A percentile compares a stretch with the other conserved stretches of the same genome.
Conservation (phyloP, 148 eudicot species). For the Silene conica region DNA sequence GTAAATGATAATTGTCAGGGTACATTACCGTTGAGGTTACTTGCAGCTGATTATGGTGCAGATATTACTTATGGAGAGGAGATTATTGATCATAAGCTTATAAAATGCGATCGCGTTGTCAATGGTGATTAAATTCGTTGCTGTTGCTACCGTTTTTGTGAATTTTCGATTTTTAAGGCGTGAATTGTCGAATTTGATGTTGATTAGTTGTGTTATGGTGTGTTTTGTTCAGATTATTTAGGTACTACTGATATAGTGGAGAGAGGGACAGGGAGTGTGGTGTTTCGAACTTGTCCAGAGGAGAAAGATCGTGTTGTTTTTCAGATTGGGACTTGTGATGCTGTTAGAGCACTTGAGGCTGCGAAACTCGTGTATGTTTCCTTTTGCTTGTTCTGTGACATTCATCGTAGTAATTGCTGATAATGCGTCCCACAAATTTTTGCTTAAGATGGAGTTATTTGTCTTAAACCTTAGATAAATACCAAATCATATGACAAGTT, state of each 20-base stretch:
- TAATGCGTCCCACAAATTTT: no score
- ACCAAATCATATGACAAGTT: no score
- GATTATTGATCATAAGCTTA: slow-evolving; percentile 80
- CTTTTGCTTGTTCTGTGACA: not conserved
- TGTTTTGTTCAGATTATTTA: slow-evolving; percentile 37
- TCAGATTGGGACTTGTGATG: slow-evolving; percentile 84
- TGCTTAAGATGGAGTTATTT: no score
- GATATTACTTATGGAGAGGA: slow-evolving; percentile 88
- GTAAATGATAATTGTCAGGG: slow-evolving; percentile 38
- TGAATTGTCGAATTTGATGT: not conserved
- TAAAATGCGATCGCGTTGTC: slow-evolving; percentile 66
- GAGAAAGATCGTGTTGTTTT: slow-evolving; percentile 64
- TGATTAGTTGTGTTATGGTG: not conserved
- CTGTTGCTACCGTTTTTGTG: not conserved
- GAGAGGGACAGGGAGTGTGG: slow-evolving; percentile 61
- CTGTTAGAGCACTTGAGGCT: slow-evolving; percentile 73
- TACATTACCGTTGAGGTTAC: slow-evolving; percentile 70
- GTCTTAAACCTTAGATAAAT: no score
- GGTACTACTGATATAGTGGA: slow-evolving; percentile 70
- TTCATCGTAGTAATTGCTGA: slow-evolving; percentile 14
- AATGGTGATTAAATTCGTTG: slow-evolving; percentile 40
- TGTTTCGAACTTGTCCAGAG: slow-evolving; percentile 72
- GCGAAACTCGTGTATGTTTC: slow-evolving; percentile 72
- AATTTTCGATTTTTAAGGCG: not conserved
- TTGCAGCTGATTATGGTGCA: slow-evolving; percentile 82